These are phyloP conservation scores for Amanita phalloides DNA, from an alignment of 768 basidiomycete species.

Conservation along the genomic window DNA sequence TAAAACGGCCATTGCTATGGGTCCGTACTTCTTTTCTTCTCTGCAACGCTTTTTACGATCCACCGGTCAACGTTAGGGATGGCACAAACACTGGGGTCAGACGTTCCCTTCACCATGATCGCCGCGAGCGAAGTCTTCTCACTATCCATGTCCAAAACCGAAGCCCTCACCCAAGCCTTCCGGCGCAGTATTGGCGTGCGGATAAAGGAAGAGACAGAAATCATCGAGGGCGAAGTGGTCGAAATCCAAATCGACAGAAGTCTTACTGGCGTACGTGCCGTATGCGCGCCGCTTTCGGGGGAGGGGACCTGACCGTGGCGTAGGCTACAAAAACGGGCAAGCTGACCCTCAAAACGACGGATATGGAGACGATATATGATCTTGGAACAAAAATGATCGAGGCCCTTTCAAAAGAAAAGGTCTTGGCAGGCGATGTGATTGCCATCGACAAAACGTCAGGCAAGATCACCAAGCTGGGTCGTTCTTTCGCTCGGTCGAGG, in stretches of 20 bases:
- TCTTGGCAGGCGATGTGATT: constrained; percentile 89
- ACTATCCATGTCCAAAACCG: constrained; percentile 89
- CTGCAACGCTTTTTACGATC: background rate
- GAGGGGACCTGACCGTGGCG: background rate
- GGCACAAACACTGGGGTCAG: constrained; percentile 46
- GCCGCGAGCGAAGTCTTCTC: constrained; percentile 98
- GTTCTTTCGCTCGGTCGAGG: constrained; percentile 93
- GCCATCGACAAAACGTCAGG: constrained; percentile 97
- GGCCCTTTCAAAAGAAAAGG: constrained; percentile 92
- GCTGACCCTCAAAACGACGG: constrained; percentile 85
- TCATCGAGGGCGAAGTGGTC: constrained; percentile 97
- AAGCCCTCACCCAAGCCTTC: constrained; percentile 94
- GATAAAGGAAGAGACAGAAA: constrained; percentile 95
- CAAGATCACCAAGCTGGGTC: constrained; percentile 90
- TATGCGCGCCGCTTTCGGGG: background rate
- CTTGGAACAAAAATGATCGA: constrained; percentile 99
- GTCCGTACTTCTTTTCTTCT: constrained; percentile 28
- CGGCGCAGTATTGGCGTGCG: constrained; percentile 81
- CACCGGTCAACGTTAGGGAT: constrained; percentile 37
- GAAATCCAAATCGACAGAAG: constrained; percentile 98
- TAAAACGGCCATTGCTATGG: constrained; percentile 96
- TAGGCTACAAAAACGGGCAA: constrained; percentile 98
- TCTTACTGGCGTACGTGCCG: constrained; percentile 70
- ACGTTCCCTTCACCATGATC: constrained; percentile 95
- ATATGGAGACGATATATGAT: constrained; percentile 99